A percentile compares a stretch with the other conserved stretches of the same genome.
phyloP scores from a whole-genome alignment of 305 asterid genomes.

The Solanum hybrid region DNA sequence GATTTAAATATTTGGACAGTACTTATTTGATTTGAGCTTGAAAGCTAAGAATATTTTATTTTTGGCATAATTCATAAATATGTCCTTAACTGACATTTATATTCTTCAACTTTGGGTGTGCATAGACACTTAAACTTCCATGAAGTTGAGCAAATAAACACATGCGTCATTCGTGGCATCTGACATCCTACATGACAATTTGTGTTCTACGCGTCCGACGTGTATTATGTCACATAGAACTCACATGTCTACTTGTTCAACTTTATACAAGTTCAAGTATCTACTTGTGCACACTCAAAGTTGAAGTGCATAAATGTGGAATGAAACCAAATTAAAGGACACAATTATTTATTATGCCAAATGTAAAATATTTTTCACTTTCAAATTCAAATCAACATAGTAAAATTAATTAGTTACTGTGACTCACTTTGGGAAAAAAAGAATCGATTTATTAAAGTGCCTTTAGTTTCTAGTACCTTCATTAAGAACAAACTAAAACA shows the following conservation, averaged over 20 bases:
- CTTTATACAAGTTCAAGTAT: too few species aligned
- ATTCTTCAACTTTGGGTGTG: too few species aligned
- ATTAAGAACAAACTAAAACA: background rate
- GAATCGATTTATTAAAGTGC: background rate
- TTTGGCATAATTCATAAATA: too few species aligned
- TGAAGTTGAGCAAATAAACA: background rate
- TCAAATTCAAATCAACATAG: too few species aligned
- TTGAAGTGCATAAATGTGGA: background rate
- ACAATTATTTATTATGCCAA: background rate
- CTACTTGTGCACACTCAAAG: too few species aligned
- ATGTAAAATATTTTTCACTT: too few species aligned
- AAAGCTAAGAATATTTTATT: background rate
- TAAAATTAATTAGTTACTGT: background rate
- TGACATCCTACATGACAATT: background rate
- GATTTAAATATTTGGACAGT: background rate
- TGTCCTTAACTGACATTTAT: too few species aligned
- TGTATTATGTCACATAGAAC: too few species aligned
- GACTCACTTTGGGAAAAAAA: background rate
- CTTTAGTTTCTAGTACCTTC: background rate
- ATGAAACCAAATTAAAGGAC: too few species aligned
- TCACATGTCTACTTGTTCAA: too few species aligned
- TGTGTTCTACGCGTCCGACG: too few species aligned
- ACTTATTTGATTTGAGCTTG: background rate
- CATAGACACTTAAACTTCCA: too few species aligned
- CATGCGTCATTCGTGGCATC: background rate